These are phyloP conservation scores for Talaromyces nanjingensis DNA, from an alignment of 495 filamentous ascomycete species.

Conservation along the genomic window DNA sequence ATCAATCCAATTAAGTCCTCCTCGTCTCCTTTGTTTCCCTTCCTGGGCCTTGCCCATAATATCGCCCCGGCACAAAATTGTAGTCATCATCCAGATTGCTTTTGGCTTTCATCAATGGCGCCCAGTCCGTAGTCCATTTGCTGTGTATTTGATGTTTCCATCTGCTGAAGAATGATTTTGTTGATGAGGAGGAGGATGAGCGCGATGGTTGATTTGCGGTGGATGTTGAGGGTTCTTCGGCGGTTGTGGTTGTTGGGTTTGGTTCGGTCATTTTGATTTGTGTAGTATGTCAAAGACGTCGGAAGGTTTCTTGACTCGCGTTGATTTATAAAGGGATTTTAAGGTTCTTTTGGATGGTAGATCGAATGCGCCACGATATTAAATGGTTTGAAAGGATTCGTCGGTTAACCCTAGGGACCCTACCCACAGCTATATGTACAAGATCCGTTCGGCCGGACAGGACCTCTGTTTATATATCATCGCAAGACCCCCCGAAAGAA, in stretches of 20 bases:
- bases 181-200: neutral
- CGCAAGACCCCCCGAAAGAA: neutral
- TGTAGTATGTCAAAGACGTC: too few relatives aligned
- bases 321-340: neutral
- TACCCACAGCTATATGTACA: neutral
- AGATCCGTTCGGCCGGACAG: neutral
- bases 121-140: slow-evolving; percentile 17
- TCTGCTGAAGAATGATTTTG: neutral
- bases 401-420: neutral
- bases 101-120: slow-evolving; percentile 21
- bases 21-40: too few relatives aligned
- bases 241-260: neutral
- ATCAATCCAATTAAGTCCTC: neutral
- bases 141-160: neutral
- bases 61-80: slow-evolving; percentile 22
- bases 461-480: neutral
- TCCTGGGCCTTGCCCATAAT: slow-evolving; percentile 18
- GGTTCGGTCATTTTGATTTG: neutral
- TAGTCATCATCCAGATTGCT: slow-evolving; percentile 22
- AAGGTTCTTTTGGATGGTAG: neutral
- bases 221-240: neutral
- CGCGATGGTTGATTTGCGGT: neutral
- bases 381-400: neutral
- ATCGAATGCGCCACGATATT: neutral
- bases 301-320: neutral